Conservation (phyloP, 2,329 filamentous ascomycete genomes). For the Gaeumannomyces sp. region DNA sequence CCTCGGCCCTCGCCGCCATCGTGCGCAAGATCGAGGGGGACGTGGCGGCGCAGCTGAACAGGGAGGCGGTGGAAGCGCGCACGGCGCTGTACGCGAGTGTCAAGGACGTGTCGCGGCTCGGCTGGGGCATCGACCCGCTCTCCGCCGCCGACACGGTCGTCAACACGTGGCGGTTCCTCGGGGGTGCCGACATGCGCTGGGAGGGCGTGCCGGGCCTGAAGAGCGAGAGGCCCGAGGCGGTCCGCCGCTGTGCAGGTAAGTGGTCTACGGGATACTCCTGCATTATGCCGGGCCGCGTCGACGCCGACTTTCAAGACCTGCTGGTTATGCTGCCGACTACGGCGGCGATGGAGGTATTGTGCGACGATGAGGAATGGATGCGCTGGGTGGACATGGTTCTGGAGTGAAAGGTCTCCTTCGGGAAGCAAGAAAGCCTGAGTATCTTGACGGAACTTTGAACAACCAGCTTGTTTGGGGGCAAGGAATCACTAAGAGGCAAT, state of each 20-base stretch:
- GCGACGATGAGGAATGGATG: slow-evolving; percentile 5
- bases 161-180: not conserved
- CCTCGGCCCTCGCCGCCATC: not conserved
- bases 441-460: not conserved
- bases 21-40: not conserved
- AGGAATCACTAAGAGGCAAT: no score
- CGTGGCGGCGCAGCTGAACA: not conserved
- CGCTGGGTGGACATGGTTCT: slow-evolving; percentile 1
- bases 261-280: not conserved
- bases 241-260: not conserved
- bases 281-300: not conserved
- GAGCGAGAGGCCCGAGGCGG: slow-evolving; percentile 4
- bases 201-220: not conserved
- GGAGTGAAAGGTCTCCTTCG: not conserved
- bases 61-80: not conserved
- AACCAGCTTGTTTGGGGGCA: not conserved
- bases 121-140: not conserved
- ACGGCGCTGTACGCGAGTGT: not conserved
- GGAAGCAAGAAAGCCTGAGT: not conserved
- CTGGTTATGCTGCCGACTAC: slow-evolving; percentile 4
- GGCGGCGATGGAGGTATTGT: not conserved
- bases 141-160: not conserved
- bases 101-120: not conserved
- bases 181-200: slow-evolving; percentile 3
- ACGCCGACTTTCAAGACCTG: not conserved